Base-by-base conservation (phyloP, 768 basidiomycete species). In the Kondoa malvinella region DNA sequence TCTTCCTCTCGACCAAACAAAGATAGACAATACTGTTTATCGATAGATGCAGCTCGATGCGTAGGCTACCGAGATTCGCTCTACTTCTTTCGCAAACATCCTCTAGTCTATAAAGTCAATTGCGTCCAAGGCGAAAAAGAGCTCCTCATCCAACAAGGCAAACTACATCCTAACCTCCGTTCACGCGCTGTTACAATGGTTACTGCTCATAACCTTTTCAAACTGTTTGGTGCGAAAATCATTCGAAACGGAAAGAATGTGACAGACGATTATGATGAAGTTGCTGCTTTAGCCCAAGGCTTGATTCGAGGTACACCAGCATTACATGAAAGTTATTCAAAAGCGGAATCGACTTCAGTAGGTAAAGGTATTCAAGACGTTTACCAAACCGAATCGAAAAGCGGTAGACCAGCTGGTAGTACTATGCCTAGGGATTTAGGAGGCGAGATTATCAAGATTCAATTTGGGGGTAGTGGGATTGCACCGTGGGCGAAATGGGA, bases 51-150 rank as follows among this genome's bases (percentile, higher is more conserved):
- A 1, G 95, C 95, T 0, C 85, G 94, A 30, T 89, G 89, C 8
- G 92, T 90, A 25, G 95, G 95, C 2, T 96, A 91, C 78, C 84
- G 91, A 61, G 95, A 97, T 77, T 96, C 95, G 8, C 80, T 97
- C n/a, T 95, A 96, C 78, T 96, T 96, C 78, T 92, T 96, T 78
- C 87, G 95, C 1, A 83, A 91, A 3, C 95, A 94, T 71, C 84
- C 85, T 0, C 84, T 90, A 31, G 87, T 94, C 17, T 81, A 92
- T 80, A 97, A 97, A 77, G 82, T 95, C 69, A 87, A 86, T 71
- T 89, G 90, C 33, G 88, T 86, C 0, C 87, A 90, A 68, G 81
- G 83, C 21, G 95, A 97, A 78, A 95, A 96, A 76, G 90, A 96
- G 72, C 84, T 86, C 69, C 85, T 97, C 73, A 95, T 99, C 73